Conservation (phyloP, 1,284 basidiomycete genomes). For the Sanguinoderma infundibulare region DNA sequence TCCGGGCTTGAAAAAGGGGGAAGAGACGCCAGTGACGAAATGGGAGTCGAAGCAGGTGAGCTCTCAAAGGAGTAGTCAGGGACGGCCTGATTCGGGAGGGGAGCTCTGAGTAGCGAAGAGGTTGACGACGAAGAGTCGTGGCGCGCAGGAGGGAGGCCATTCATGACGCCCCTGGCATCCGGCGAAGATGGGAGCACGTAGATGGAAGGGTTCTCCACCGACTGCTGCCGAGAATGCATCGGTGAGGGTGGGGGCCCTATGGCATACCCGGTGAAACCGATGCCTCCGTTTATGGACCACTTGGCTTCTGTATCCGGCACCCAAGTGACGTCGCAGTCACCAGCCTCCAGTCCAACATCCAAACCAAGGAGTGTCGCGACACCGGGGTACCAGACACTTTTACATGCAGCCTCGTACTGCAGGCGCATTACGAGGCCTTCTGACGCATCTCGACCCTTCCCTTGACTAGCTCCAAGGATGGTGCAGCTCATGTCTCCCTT, state of each 20-base stretch:
- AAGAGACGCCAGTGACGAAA: conserved; percentile 63
- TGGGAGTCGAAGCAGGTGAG: conserved; percentile 53
- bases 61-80: conserved; percentile 72
- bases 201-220: conserved; percentile 27
- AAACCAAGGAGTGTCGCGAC: conserved; percentile 81
- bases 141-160: conserved; percentile 33
- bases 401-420: conserved; percentile 73
- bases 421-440: conserved; percentile 72
- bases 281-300: conserved; percentile 67
- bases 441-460: conserved; percentile 24
- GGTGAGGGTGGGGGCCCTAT: conserved; percentile 40
- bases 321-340: conserved; percentile 72
- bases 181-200: conserved; percentile 47
- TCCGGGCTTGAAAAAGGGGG: conserved; percentile 44
- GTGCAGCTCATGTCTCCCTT: conserved; percentile 67
- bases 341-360: conserved; percentile 71
- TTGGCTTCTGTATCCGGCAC: conserved; percentile 48
- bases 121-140: conserved; percentile 47
- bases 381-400: conserved; percentile 78
- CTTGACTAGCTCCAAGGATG: conserved; percentile 51
- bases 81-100: conserved; percentile 63
- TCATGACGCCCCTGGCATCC: conserved; percentile 37
- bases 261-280: conserved; percentile 73
- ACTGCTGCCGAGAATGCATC: conserved; percentile 24
- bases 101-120: conserved; percentile 70